Percentiles rank a stretch among this genome's conserved stretches.
These are phyloP conservation scores for Lactifluus rugatus DNA, from an alignment of 768 basidiomycete species.

Conservation along the genomic window DNA sequence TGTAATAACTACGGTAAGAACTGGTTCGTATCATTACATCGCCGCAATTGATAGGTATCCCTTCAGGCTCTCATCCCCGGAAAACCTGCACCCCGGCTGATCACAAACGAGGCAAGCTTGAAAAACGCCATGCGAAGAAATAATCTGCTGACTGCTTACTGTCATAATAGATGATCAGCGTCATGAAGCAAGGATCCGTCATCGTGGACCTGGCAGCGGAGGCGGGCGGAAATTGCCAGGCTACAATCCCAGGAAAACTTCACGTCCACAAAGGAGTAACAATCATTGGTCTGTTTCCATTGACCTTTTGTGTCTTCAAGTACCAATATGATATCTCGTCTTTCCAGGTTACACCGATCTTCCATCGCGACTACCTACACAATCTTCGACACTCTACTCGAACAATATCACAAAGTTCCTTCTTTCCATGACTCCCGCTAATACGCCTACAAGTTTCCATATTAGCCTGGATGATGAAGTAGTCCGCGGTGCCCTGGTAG, in stretches of 20 bases:
- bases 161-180: slow-evolving; percentile 53
- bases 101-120: slow-evolving; percentile 49
- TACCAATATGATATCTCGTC: not conserved
- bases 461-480: slow-evolving; percentile 79
- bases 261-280: slow-evolving; percentile 66
- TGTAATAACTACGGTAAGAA: slow-evolving; percentile 65
- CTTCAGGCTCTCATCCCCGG: slow-evolving; percentile 73
- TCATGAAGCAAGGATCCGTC: slow-evolving; percentile 89
- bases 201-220: slow-evolving; percentile 83
- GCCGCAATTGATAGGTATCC: not conserved
- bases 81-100: slow-evolving; percentile 76
- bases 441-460: slow-evolving; percentile 48
- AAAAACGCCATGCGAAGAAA: not conserved
- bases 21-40: not conserved
- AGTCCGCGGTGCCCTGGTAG: slow-evolving; percentile 67
- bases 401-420: slow-evolving; percentile 90
- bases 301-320: not conserved
- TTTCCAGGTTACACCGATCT: slow-evolving; percentile 71
- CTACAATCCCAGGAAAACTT: slow-evolving; percentile 69
- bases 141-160: not conserved
- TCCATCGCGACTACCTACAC: slow-evolving; percentile 81
- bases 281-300: slow-evolving; percentile 48
- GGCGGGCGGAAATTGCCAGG: slow-evolving; percentile 83
- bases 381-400: slow-evolving; percentile 82
- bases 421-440: slow-evolving; percentile 47